Percentiles rank a stretch among this genome's conserved stretches.
Evolutionary conservation across 192 early-diverging fungal species (phyloP).

Genomic region (Mortierella alpina): DNA sequence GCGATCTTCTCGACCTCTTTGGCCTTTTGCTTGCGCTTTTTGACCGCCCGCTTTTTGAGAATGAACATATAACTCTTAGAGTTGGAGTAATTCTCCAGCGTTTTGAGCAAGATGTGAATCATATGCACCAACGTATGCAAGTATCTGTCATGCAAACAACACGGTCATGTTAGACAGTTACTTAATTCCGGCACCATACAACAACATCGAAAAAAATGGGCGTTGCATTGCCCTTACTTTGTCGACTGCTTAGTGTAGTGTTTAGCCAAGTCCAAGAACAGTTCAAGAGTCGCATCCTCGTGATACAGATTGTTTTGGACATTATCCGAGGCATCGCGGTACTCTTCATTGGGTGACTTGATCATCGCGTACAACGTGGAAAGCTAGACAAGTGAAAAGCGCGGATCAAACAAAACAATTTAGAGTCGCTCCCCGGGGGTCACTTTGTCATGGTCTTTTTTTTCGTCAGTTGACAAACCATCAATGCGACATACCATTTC

Average conservation of each 20-base stretch:
- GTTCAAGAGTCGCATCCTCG: constrained; percentile 70
- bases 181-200: neutral
- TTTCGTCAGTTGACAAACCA: neutral
- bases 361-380: constrained; percentile 65
- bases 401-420: neutral
- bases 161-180: neutral
- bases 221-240: constrained; percentile 30
- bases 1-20: neutral
- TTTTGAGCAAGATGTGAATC: constrained; percentile 69
- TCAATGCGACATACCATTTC: constrained; percentile 62
- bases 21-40: constrained; percentile 41
- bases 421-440: neutral
- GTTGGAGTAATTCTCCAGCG: constrained; percentile 70
- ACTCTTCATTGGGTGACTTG: constrained; percentile 59
- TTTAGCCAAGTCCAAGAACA: constrained; percentile 62
- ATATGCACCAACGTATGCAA: constrained; percentile 65
- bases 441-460: neutral
- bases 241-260: constrained; percentile 60
- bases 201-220: neutral
- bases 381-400: constrained; percentile 42
- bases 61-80: constrained; percentile 62
- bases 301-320: constrained; percentile 81
- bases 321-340: constrained; percentile 66
- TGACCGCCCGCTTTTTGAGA: constrained; percentile 49
- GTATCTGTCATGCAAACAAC: constrained; percentile 55